Base-by-base conservation (phyloP, 305 asterid genomes). In the Stenogyne calaminthoides region DNA sequence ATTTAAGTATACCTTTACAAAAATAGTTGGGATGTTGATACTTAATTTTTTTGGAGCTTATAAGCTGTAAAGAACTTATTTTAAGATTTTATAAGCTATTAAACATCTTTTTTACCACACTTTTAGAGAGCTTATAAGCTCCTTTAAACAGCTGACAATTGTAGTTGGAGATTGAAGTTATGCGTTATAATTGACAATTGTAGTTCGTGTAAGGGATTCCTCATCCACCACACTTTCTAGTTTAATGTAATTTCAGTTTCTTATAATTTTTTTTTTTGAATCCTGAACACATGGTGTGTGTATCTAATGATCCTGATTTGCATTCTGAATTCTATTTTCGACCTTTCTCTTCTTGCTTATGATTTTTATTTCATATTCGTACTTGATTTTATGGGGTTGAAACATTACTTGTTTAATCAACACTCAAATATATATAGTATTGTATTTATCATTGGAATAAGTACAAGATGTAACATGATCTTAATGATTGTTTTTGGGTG, bases 291-390 rank as follows among this genome's bases (percentile, higher is more conserved):
- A 44, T 46, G 52, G 44, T 76, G 32, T 15, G 34, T 57, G 60
- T 5, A 29, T 10, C 8, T 63, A 16, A 42, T 62, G 47, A 14
- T 39, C 34, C 40, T 34, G 44, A 52, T 32, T 63, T 51, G 14
- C 49, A 40, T 63, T 63, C 29, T 57, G 11, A 19, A 16, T 16
- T 49, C 75, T 40, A 39, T 9, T 14, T 63, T 75, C 51, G 20
- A 58, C 20, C 37, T 39, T 46, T 76, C 34, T 61, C 8, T 37
- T 10, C 37, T 27, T 29, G 37, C 27, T 52, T 47, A 14, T 22
- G 29, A 29, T 10, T 7, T 34, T 49, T 71, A 12, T 2, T 47
- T 75, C 44, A 25, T 8, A 39, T 37, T 42, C 0, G 1, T 46
- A 44, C 11, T 52, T 51, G 55, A 10, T 15, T 75, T 22, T 18